phyloP scores from a whole-genome alignment of 179 eudicot species.

The Corrigiola litoralis region DNA sequence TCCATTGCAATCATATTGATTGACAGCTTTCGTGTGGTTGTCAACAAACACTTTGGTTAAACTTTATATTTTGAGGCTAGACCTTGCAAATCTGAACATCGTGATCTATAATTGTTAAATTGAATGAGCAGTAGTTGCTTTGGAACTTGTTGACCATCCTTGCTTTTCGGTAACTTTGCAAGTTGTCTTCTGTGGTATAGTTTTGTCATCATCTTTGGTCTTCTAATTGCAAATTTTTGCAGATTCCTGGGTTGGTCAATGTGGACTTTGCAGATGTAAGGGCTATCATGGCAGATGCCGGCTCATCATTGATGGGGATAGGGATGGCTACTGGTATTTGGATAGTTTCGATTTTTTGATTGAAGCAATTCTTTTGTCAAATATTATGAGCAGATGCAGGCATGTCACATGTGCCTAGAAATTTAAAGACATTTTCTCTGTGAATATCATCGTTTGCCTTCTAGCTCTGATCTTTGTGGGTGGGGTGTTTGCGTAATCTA shows the following conservation, averaged over 20 bases:
- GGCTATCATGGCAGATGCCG: conserved; percentile 97
- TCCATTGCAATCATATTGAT: too few species aligned
- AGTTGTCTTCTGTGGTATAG: neutral
- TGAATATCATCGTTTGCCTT: neutral
- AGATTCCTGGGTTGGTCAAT: conserved; percentile 94
- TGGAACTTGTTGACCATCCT: neutral
- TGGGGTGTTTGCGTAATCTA: too few species aligned
- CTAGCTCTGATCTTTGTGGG: too few species aligned
- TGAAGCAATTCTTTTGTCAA: neutral
- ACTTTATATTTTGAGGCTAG: too few species aligned
- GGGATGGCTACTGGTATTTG: conserved; percentile 98
- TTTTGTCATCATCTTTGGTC: neutral
- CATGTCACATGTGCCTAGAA: neutral
- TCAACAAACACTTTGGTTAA: too few species aligned
- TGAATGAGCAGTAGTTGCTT: neutral
- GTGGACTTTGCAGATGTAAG: conserved; percentile 99
- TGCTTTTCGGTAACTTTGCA: too few species aligned
- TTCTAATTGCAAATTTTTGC: conserved; percentile 21
- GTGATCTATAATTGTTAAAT: neutral
- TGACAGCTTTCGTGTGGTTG: too few species aligned
- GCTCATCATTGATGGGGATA: conserved; percentile 95
- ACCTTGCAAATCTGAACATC: too few species aligned
- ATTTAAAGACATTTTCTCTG: too few species aligned
- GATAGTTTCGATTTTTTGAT: neutral
- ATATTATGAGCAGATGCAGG: neutral